Evolutionary conservation across 192 early-diverging fungal species (phyloP), one percentile per base, ranked within the genome.

Genomic region (Endogone sp.): DNA sequence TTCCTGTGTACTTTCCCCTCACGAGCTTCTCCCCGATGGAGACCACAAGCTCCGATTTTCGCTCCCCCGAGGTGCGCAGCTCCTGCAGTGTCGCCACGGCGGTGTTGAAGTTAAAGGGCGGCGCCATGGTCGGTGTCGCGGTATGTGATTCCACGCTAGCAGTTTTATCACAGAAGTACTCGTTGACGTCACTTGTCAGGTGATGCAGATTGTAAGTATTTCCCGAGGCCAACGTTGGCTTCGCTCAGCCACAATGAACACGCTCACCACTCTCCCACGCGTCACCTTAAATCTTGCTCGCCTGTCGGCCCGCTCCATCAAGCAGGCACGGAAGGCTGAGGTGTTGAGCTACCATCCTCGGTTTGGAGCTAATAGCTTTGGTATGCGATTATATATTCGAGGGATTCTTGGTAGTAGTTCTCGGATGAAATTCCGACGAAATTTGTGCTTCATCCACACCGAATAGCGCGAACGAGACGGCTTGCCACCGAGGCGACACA

Each of bases 21-120:
- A 82, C 59, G 3, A 82, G 55, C 25, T 61, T 75, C 61, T 71
- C 70, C 23, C 80, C 80, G 8, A 82, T 66, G 11, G 69, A 31
- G 70, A 82, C 80, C 23, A 82, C 80, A 20, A 82, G 66, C 62
- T 74, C 77, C 27, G 80, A 69, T 25, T 79, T 82, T 49, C 80
- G 69, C 64, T 81, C 77, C 9, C 77, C 80, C 24, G 78, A 71
- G 31, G 76, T 75, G 24, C 80, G 64, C 56, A 81, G 62, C 56
- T 81, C 80, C 56, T 81, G 80, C 29, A 81, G 80, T 67, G 71
- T 75, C 67, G 71, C 67, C 44, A 72, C 64, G 25, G 77, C 74
- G 75, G 66, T 72, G 64, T 49, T 49, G 37, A 49, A 49, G 37
- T 49, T 49, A 16, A 49, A 49, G 37, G 37, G 16, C 9, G 37